Base-by-base conservation (phyloP, 2,329 filamentous ascomycete species). In the Emergomyces africanus region DNA sequence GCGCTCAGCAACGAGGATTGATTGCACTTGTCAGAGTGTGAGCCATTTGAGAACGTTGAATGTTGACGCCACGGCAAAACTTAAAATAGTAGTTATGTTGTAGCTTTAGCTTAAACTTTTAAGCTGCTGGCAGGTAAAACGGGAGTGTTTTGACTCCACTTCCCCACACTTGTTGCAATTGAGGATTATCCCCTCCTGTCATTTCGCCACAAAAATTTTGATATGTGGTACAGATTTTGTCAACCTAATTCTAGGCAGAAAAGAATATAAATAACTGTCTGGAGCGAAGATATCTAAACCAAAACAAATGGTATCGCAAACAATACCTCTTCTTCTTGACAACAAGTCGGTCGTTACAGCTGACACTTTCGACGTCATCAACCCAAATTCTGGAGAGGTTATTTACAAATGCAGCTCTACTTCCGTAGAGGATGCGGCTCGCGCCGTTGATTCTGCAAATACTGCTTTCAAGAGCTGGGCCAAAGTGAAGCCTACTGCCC, bases 391-490 rank as follows among this genome's bases (percentile, higher is more conserved):
- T 54, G 66, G 82, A 71, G 65, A 82, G 68, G 67, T 80, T 15
- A 68, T 83, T 44, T 77, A 84, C 67, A 75, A 81, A 62, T 77
- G 79, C 59, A 82, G 81, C 60, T 78, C 79, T 39, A 82, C 81
- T 39, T 82, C 83, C 2, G 74, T 79, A 42, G 70, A 76, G 9
- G 77, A 84, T 65, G 81, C 81, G 53, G 72, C 75, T 2, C 77
- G 82, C 63, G 85, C 85, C 33, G 72, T 80, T 20, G 72, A 75
- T 10, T 80, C 84, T 10, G 88, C 88, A 0, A 76, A 83, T n/a
- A 76, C 77, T 15, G 88, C 89, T 0, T 86, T 89, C 71, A 80
- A 80, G 49, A 73, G 79, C 60, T 95, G 89, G 89, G 78, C 80
- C 49, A 81, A 80, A 63, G 81, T 81, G 2, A 83, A 82, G 51